These are phyloP conservation scores for Discostella stelligera DNA, from an alignment of 352 stramenopile species.

Conservation along the genomic window DNA sequence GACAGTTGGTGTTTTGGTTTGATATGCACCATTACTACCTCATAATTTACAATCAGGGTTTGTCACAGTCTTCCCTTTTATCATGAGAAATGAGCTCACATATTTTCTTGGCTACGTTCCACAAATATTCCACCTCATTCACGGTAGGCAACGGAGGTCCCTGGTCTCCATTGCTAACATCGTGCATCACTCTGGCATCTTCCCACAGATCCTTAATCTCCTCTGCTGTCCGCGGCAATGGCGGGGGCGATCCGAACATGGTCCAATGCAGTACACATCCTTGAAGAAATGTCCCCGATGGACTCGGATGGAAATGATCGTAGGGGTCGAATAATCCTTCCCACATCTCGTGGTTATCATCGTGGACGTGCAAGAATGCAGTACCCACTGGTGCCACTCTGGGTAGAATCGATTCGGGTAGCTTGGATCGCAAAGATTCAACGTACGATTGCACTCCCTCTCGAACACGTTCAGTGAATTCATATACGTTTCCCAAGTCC, in stretches of 20 bases:
- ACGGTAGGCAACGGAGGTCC: constrained; percentile 25
- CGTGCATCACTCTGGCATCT: constrained; percentile 53
- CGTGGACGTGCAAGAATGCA: constrained; percentile 35
- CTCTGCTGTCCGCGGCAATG: constrained; percentile 22
- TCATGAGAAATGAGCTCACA: not conserved
- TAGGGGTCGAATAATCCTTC: constrained; percentile 45
- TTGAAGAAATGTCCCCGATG: constrained; percentile 48
- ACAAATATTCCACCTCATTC: constrained; percentile 44
- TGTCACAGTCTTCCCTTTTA: no score
- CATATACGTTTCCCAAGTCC: constrained; percentile 37
- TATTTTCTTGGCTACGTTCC: constrained; percentile 27
- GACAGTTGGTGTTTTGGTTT: no score
- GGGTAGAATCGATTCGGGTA: constrained; percentile 6
- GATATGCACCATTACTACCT: no score
- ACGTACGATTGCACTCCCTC: constrained; percentile 38
- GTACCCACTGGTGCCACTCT: constrained; percentile 46
- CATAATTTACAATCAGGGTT: no score
- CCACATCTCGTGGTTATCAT: constrained; percentile 36
- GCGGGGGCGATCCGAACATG: constrained; percentile 34
- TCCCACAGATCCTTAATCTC: constrained; percentile 39
- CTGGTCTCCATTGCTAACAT: constrained; percentile 3
- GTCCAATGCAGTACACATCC: constrained; percentile 51
- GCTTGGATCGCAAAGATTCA: constrained; percentile 10
- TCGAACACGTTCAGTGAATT: constrained; percentile 37
- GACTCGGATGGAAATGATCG: constrained; percentile 50